Percentiles rank a stretch among this genome's conserved stretches.
These are phyloP conservation scores for Umbilicus rupestris DNA, from an alignment of 164 flowering plant genomes.

Conservation along the genomic window DNA sequence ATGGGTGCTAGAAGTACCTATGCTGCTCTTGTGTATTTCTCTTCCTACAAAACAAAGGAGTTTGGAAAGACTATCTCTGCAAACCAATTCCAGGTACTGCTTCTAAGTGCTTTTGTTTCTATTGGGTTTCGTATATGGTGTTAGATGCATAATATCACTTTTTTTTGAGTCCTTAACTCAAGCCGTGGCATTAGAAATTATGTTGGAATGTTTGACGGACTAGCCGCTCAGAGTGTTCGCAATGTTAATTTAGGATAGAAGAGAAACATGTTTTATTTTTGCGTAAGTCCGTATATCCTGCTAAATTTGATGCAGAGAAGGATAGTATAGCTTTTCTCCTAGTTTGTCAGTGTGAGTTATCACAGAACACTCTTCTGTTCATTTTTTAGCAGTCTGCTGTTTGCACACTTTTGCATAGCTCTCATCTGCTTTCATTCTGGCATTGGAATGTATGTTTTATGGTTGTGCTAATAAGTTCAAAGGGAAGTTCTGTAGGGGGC, in stretches of 20 bases:
- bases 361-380: neutral
- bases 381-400: neutral
- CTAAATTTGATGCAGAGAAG: neutral
- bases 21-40: conserved; percentile 86
- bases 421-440: too few relatives aligned
- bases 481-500: neutral
- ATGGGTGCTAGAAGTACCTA: conserved; percentile 87
- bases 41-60: conserved; percentile 76
- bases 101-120: neutral
- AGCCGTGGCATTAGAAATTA: neutral
- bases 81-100: conserved; percentile 86
- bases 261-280: neutral
- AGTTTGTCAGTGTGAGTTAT: neutral
- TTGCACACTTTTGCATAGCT: too few relatives aligned
- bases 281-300: neutral
- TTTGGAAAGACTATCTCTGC: conserved; percentile 70
- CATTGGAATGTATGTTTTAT: too few relatives aligned
- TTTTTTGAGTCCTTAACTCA: neutral
- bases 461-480: too few relatives aligned
- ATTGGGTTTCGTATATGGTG: neutral
- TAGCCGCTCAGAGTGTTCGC: neutral
- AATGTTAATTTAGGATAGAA: neutral
- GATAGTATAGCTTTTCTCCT: neutral
- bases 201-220: neutral
- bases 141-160: neutral